Conservation (phyloP, 2,329 filamentous ascomycete species). For the Fusarium vanettenii region DNA sequence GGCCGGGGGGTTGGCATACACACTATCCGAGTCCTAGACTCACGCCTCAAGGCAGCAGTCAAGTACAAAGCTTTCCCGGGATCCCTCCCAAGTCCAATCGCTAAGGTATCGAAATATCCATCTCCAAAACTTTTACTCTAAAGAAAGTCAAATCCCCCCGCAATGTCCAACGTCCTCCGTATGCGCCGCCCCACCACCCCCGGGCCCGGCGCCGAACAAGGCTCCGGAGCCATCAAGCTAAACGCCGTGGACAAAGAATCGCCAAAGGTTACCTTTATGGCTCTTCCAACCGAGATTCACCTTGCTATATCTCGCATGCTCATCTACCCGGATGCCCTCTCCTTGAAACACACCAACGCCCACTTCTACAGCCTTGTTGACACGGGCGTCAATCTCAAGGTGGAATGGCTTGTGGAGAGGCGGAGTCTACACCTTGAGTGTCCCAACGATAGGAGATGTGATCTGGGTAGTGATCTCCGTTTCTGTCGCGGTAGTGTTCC, state of each 20-base stretch:
- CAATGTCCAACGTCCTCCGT: slow-evolving; percentile 37
- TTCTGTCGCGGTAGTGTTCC: slow-evolving; percentile 71
- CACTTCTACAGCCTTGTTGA: slow-evolving; percentile 74
- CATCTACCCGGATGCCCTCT: slow-evolving; percentile 77
- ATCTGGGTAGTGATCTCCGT: slow-evolving; percentile 67
- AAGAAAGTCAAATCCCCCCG: not conserved
- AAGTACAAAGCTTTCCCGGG: slow-evolving; percentile 36
- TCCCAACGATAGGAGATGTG: slow-evolving; percentile 68
- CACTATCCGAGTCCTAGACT: slow-evolving; percentile 16
- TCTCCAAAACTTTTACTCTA: not conserved
- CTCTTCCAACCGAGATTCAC: slow-evolving; percentile 75
- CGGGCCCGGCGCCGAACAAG: slow-evolving; percentile 24
- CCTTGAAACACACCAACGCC: slow-evolving; percentile 73
- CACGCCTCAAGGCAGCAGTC: slow-evolving; percentile 42
- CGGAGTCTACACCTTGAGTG: slow-evolving; percentile 73
- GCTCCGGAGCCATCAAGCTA: slow-evolving; percentile 12
- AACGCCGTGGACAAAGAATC: not conserved
- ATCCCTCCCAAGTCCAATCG: slow-evolving; percentile 10
- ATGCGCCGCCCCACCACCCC: slow-evolving; percentile 35
- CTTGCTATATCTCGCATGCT: slow-evolving; percentile 69
- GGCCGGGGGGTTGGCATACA: slow-evolving; percentile 12
- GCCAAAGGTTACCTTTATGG: slow-evolving; percentile 49
- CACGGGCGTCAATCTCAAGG: slow-evolving; percentile 73
- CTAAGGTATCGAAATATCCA: not conserved
- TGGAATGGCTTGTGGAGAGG: slow-evolving; percentile 76